Percentiles rank a stretch among this genome's conserved stretches.
These are phyloP conservation scores for Boletus barrowsii DNA, from an alignment of 768 basidiomycete species.

Conservation along the genomic window DNA sequence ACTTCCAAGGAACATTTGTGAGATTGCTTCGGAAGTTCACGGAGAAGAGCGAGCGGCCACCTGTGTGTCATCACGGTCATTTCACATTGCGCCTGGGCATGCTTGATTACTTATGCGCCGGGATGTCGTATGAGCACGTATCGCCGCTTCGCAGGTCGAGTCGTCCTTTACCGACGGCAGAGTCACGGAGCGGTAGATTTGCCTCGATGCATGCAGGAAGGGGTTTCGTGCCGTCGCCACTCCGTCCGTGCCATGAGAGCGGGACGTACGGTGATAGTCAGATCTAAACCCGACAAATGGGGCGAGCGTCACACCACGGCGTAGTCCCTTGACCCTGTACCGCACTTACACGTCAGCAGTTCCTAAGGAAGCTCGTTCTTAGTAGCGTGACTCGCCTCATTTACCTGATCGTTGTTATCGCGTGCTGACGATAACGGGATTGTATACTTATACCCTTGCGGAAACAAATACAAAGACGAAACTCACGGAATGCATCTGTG, in stretches of 20 bases:
- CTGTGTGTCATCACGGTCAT: neutral
- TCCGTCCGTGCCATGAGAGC: neutral
- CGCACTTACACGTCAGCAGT: neutral
- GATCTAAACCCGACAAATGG: neutral
- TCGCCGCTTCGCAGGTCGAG: slow-evolving; percentile 1
- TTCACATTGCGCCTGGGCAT: neutral
- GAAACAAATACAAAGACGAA: neutral
- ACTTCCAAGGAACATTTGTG: neutral
- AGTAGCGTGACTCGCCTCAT: neutral
- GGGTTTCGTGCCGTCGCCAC: neutral
- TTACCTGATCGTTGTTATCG: neutral
- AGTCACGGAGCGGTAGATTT: neutral
- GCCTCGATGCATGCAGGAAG: neutral
- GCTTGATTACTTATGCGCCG: neutral
- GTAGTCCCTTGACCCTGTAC: neutral
- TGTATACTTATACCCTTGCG: neutral
- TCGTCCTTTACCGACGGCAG: slow-evolving; percentile 7
- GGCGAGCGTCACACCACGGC: neutral
- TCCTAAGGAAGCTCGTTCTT: too few species aligned
- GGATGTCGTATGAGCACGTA: neutral
- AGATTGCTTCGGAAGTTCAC: neutral
- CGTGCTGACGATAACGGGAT: neutral
- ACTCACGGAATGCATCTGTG: neutral
- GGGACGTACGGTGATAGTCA: slow-evolving; percentile 1
- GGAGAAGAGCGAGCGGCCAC: neutral